Evolutionary conservation across 2,329 filamentous ascomycete genomes (phyloP).

Genomic region (Sclerotinia glacialis): DNA sequence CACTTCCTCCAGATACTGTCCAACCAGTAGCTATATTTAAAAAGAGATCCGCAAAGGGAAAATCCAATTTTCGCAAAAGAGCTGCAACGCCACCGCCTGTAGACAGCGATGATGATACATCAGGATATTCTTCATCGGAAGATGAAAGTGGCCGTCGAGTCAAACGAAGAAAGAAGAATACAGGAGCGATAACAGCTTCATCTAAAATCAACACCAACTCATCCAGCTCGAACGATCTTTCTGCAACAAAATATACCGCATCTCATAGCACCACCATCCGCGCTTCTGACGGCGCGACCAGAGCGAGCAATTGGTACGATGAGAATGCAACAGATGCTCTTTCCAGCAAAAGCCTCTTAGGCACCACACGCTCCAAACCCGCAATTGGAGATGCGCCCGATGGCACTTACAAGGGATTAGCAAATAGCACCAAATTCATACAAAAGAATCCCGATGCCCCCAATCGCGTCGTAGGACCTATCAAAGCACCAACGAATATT

Average conservation of each 20-base stretch:
- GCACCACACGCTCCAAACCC: constrained; percentile 49
- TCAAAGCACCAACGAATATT: constrained; percentile 86
- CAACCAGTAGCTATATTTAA: constrained; percentile 69
- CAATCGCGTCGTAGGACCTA: constrained; percentile 70
- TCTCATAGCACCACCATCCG: constrained; percentile 62
- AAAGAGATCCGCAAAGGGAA: constrained; percentile 74
- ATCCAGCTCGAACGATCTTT: constrained; percentile 44
- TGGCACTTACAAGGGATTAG: constrained; percentile 74
- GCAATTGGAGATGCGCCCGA: constrained; percentile 44
- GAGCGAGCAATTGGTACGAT: constrained; percentile 85
- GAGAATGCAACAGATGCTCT: constrained; percentile 51
- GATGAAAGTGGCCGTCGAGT: constrained; percentile 73
- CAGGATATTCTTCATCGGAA: constrained; percentile 69
- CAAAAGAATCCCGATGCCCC: constrained; percentile 76
- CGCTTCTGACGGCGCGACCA: constrained; percentile 81
- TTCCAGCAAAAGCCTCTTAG: constrained; percentile 54
- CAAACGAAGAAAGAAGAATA: constrained; percentile 74
- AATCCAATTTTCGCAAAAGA: constrained; percentile 76
- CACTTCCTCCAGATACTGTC: constrained; percentile 9
- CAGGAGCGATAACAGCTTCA: constrained; percentile 63
- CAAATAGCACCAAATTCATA: constrained; percentile 69
- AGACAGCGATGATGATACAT: constrained; percentile 45
- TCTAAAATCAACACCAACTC: constrained; percentile 47
- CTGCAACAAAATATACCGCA: constrained; percentile 55
- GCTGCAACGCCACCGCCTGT: constrained; percentile 73